Evolutionary conservation across 805 yeast genomes (phyloP).

Genomic region (Zygosaccharomyces gambellarensis): DNA sequence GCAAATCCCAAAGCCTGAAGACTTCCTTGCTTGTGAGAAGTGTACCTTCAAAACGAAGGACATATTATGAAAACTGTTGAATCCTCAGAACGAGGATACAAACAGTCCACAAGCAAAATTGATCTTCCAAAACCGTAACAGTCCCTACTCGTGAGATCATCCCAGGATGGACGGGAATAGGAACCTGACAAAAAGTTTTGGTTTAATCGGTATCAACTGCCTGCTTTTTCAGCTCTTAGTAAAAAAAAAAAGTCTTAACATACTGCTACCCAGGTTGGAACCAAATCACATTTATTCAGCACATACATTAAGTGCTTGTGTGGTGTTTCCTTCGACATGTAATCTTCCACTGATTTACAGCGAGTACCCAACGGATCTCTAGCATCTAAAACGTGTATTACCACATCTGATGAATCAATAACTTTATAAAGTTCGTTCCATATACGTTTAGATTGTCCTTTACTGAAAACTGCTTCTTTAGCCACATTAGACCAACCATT

Average conservation of each 20-base stretch:
- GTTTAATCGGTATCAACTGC: slow-evolving; percentile 31
- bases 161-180: slow-evolving; percentile 30
- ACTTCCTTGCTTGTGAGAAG: slow-evolving; percentile 43
- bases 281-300: slow-evolving; percentile 94
- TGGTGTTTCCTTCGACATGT: slow-evolving; percentile 87
- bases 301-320: slow-evolving; percentile 95
- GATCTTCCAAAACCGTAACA: slow-evolving; percentile 97
- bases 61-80: slow-evolving; percentile 36
- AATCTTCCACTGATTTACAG: slow-evolving; percentile 88
- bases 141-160: slow-evolving; percentile 56
- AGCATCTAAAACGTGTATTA: slow-evolving; percentile 93
- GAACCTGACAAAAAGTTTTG: slow-evolving; percentile 89
- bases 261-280: slow-evolving; percentile 99
- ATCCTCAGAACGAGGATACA: slow-evolving; percentile 34
- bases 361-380: slow-evolving; percentile 97
- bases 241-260: slow-evolving; percentile 42
- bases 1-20: slow-evolving; percentile 77
- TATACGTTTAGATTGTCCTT: slow-evolving; percentile 96
- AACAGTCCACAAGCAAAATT: slow-evolving; percentile 53
- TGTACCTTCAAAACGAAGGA: slow-evolving; percentile 42
- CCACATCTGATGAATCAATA: slow-evolving; percentile 95
- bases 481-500: slow-evolving; percentile 89
- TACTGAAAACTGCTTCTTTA: slow-evolving; percentile 89
- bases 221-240: slow-evolving; percentile 1
- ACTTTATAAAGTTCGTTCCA: slow-evolving; percentile 98